These are phyloP conservation scores for Avena eriantha DNA, from an alignment of 176 grass and related monocot genomes.

Conservation along the genomic window DNA sequence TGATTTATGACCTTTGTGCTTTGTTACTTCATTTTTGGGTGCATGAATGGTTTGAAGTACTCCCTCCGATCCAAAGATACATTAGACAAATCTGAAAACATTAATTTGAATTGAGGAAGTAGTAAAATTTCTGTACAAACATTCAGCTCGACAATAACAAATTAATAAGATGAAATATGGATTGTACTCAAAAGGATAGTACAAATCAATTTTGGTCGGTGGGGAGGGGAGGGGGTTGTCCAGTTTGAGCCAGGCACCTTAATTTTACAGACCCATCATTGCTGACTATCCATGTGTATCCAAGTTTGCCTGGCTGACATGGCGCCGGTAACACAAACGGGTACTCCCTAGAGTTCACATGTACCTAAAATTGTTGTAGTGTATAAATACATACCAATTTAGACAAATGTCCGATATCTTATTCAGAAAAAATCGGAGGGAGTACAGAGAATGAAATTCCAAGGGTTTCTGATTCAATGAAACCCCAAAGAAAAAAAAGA, in stretches of 20 bases:
- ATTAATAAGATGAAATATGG: background rate
- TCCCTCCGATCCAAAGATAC: too few species aligned
- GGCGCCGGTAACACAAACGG: background rate
- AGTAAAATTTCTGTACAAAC: background rate
- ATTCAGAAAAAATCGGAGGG: too few species aligned
- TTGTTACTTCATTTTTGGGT: background rate
- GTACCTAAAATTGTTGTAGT: too few species aligned
- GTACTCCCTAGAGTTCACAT: background rate
- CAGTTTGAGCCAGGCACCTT: background rate
- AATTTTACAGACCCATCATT: background rate
- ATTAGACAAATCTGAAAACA: too few species aligned
- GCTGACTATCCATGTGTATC: background rate
- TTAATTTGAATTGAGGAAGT: too few species aligned
- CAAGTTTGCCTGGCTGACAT: background rate
- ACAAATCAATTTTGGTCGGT: background rate
- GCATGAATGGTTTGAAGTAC: background rate
- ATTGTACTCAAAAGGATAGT: background rate
- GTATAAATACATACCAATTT: too few species aligned
- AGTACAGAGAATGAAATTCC: too few species aligned
- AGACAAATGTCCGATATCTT: too few species aligned
- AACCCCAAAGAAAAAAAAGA: too few species aligned
- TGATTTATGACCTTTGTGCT: background rate
- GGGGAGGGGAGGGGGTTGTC: background rate
- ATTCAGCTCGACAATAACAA: background rate
- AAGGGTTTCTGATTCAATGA: too few species aligned